Base-by-base conservation (phyloP, 352 stramenopile species). In the Phytophthora syringae region DNA sequence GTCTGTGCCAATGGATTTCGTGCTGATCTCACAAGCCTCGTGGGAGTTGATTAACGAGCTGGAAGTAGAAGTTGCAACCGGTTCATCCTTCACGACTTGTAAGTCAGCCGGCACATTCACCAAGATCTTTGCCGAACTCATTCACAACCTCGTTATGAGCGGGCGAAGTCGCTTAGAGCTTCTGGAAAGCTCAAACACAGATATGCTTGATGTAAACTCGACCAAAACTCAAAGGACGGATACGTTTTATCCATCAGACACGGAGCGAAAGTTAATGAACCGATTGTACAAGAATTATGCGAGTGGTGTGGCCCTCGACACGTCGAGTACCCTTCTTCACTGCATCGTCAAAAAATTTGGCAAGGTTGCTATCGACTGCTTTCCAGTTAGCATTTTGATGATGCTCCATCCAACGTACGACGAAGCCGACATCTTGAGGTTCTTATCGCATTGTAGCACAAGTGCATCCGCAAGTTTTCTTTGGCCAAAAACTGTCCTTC, bases 261-360 rank as follows among this genome's bases (percentile, higher is more conserved):
- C 67, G 2, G 52, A 88, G 43, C 65, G 70, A 7, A 90, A 85
- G 37, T 59, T 89, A 20, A 80, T 89, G 75, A 92, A 90, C 53
- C 59, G 69, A 25, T 58, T 87, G 39, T 92, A 92, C 70, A 89
- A 90, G 47, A 67, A 64, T n/a, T 92, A 90, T 45, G 79, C 77
- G 15, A 32, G 15, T 1, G 59, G 22, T 0, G 51, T 92, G 18
- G 70, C 60, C 0, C 56, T 92, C 2, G 63, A 76, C 21, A 56
- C 61, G 6, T 86, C 76, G 0, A 64, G 80, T 3, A 88, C 80
- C 12, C 65, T 59, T 20, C 58, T 92, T 13, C 79, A 92, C 27
- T 73, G 76, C 28, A 65, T 84, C n/a, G 60, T 79, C 20, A 88
- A 86, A 50, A 75, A 52, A 7, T 87, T 88, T 65, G 81, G 83